Evolutionary conservation across 768 basidiomycete genomes (phyloP).

Genomic region (Mrakia gelida): DNA sequence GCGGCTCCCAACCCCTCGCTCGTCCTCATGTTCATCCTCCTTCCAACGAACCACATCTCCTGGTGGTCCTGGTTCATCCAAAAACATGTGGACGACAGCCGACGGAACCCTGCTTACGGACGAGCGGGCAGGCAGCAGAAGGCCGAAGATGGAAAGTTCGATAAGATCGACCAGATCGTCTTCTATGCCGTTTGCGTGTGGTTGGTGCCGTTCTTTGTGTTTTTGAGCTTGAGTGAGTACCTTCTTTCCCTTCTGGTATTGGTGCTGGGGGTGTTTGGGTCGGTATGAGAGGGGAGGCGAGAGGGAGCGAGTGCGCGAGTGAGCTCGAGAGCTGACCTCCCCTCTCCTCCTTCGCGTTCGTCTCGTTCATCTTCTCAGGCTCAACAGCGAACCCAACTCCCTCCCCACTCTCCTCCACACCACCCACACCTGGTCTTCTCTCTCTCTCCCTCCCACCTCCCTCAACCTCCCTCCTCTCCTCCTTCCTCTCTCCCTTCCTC

Average conservation of each 20-base stretch:
- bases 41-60: conserved; percentile 27
- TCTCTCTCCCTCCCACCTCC: conserved; percentile 20
- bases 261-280: not conserved
- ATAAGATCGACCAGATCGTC: conserved; percentile 25
- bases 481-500: conserved; percentile 19
- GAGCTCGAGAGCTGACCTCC: not conserved
- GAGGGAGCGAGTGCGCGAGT: not conserved
- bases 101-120: conserved; percentile 26
- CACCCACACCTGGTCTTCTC: not conserved
- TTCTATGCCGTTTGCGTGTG: conserved; percentile 30
- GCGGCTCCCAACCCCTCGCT: conserved; percentile 21
- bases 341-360: not conserved
- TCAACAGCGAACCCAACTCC: conserved; percentile 6
- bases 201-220: conserved; percentile 33
- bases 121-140: conserved; percentile 6
- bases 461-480: not conserved
- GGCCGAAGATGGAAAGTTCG: conserved; percentile 19
- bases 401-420: not conserved
- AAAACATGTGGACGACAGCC: not conserved
- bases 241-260: not conserved
- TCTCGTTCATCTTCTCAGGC: conserved; percentile 6
- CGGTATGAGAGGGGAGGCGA: not conserved
- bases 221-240: conserved; percentile 20
- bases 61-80: conserved; percentile 29
- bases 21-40: conserved; percentile 25